Evolutionary conservation across 345 rosid species (phyloP).

Genomic region (Ceriops decandra): DNA sequence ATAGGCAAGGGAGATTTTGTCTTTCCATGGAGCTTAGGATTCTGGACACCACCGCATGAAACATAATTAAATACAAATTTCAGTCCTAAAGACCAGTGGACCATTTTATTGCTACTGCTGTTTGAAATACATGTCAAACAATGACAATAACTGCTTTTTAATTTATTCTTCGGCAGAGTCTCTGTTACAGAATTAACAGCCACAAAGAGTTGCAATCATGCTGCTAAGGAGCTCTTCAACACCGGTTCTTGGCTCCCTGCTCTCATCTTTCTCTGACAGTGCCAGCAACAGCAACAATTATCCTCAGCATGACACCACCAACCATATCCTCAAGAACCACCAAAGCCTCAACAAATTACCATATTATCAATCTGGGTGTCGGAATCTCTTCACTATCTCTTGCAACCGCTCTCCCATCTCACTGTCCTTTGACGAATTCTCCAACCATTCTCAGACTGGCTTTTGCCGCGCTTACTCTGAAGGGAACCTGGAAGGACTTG

Average conservation of each 20-base stretch:
- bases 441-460: constrained; percentile 15
- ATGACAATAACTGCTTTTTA: too few relatives aligned
- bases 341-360: constrained; percentile 22
- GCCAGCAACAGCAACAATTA: constrained; percentile 21
- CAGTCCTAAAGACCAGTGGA: too few relatives aligned
- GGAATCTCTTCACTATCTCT: constrained; percentile 13
- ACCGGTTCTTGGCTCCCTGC: constrained; percentile 60
- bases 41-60: too few relatives aligned
- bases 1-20: too few relatives aligned
- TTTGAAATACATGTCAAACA: too few relatives aligned
- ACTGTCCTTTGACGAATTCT: constrained; percentile 23
- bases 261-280: constrained; percentile 38
- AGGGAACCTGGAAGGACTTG: constrained; percentile 47
- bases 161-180: not conserved
- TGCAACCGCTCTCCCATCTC: constrained; percentile 43
- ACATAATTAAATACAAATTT: too few relatives aligned
- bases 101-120: too few relatives aligned
- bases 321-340: constrained; percentile 9
- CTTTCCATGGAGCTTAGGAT: too few relatives aligned
- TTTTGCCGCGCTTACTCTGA: constrained; percentile 54
- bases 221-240: constrained; percentile 64
- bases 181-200: constrained; percentile 8
- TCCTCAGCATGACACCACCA: constrained; percentile 25
- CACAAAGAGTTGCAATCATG: constrained; percentile 24
- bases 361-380: not conserved